Evolutionary conservation across 2,329 filamentous ascomycete genomes (phyloP), one percentile per base, ranked within the genome.

Genomic region (Fusarium musae): DNA sequence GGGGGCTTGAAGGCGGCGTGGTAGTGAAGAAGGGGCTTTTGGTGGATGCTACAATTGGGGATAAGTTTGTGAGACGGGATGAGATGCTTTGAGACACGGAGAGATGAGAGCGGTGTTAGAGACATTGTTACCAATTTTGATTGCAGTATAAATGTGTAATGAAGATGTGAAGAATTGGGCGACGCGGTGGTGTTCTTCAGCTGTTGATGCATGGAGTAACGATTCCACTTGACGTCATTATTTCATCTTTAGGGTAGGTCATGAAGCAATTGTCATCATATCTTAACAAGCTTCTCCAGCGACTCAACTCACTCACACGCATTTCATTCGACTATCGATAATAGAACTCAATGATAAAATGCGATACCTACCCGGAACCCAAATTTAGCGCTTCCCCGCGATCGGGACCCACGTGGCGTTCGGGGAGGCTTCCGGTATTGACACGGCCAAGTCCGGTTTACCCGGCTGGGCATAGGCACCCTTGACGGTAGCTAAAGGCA

Each of bases 1-100:
- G 74, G 8, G 82, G 32, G 49, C 2, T 66, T 79, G 74, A 93
- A 92, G 40, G 85, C 88, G 19, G 82, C 83, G 77, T 91, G 90
- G 81, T 93, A 93, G 78, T 93, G 89, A 49, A 92, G 78, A 32
- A 93, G 85, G 1, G 91, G 91, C 70, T 89, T 90, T 61, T 86
- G 82, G 76, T 90, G 88, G 61, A 92, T 86, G 9, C 88, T 89
- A 43, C 90, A 92, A 79, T 93, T 93, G 26, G 92, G 91, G 40
- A 90, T 85, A 9, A 84, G 82, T 32, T 81, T 79, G 79, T 90
- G 86, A 17, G 86, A 82, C 9, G 90, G 87, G 66, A 93, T 93
- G 32, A 85, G 82, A 78, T 91, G 86, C 23, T 83, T 85, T 42
- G 88, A 88, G n/a, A 92, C 83, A 36, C 82, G 82, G 63, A 93